A percentile compares a stretch with the other conserved stretches of the same genome.
Evolutionary conservation across 208 protist genomes (phyloP).

Genomic region (Trypanosoma lewisi): DNA sequence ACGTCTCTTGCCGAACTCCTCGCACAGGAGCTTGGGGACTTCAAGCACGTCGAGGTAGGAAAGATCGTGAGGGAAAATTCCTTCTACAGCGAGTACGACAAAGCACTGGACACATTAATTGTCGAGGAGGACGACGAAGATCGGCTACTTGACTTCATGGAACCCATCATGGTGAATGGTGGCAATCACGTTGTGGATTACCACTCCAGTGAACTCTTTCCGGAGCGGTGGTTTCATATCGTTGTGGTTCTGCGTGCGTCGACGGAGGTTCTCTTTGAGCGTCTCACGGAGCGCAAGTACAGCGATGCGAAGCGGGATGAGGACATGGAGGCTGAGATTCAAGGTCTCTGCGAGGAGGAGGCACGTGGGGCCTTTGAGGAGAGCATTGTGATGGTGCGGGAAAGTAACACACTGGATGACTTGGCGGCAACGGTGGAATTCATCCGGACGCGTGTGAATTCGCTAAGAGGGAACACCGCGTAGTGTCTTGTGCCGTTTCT

Average conservation of each 20-base stretch:
- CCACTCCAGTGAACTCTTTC: constrained; percentile 96
- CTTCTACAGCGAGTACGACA: constrained; percentile 92
- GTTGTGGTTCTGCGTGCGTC: constrained; percentile 94
- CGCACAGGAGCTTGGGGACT: constrained; percentile 56
- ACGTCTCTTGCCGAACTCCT: constrained; percentile 89
- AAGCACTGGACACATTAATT: constrained; percentile 91
- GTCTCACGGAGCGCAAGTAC: constrained; percentile 91
- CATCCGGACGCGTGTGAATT: constrained; percentile 57
- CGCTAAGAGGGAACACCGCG: constrained; percentile 30
- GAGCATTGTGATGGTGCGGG: constrained; percentile 84
- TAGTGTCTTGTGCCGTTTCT: background rate
- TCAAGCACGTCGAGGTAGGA: constrained; percentile 89
- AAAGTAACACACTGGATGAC: constrained; percentile 93
- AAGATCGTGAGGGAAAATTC: constrained; percentile 90
- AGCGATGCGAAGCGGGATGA: constrained; percentile 92
- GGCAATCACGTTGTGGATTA: constrained; percentile 95
- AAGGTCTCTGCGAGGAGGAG: constrained; percentile 95
- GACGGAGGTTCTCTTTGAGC: constrained; percentile 90
- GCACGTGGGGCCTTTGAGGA: constrained; percentile 90
- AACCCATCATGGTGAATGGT: constrained; percentile 87
- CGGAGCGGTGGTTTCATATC: constrained; percentile 97
- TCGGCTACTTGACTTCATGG: constrained; percentile 93
- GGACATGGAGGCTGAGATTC: constrained; percentile 98
- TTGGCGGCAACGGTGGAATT: constrained; percentile 87
- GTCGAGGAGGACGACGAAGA: constrained; percentile 95